phyloP scores from a whole-genome alignment of 208 protist genomes.

The Wallacemonas collosoma region DNA sequence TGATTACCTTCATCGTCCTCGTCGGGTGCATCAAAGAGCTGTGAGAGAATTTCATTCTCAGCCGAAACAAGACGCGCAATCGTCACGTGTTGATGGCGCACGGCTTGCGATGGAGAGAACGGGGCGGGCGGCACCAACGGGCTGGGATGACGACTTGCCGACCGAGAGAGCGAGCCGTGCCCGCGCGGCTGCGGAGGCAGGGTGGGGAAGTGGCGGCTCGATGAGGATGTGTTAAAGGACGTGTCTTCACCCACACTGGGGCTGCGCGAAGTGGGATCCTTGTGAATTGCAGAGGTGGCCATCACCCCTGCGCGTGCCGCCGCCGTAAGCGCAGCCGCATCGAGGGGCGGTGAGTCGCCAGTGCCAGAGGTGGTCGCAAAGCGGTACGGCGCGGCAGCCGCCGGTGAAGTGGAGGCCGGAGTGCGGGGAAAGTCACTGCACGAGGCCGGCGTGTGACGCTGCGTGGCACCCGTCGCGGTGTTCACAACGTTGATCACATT shows the following conservation, averaged over 20 bases:
- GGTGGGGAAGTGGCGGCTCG: neutral
- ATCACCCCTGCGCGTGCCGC: neutral
- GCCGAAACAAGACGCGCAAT: conserved; percentile 49
- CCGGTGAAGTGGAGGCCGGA: neutral
- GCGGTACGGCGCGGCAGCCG: neutral
- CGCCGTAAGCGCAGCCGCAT: neutral
- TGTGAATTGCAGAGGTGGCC: neutral
- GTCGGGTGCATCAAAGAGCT: conserved; percentile 48
- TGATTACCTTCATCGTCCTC: conserved; percentile 39
- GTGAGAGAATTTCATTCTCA: conserved; percentile 43
- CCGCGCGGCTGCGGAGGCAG: neutral
- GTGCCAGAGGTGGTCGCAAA: neutral
- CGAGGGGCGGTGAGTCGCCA: neutral
- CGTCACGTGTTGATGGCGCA: conserved; percentile 58
- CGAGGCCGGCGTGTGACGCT: conserved; percentile 7
- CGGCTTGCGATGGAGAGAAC: conserved; percentile 1
- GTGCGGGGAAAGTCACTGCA: conserved; percentile 6
- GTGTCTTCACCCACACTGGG: neutral
- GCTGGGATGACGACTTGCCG: neutral
- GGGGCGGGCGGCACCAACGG: neutral
- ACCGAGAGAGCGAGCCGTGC: neutral
- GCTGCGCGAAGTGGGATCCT: neutral
- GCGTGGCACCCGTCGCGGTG: conserved; percentile 30
- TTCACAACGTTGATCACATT: conserved; percentile 38
- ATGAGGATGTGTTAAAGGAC: neutral